Evolutionary conservation across 441 rosid genomes (phyloP), one percentile per base, ranked within the genome.

Genomic region (Gossypium gossypioides): DNA sequence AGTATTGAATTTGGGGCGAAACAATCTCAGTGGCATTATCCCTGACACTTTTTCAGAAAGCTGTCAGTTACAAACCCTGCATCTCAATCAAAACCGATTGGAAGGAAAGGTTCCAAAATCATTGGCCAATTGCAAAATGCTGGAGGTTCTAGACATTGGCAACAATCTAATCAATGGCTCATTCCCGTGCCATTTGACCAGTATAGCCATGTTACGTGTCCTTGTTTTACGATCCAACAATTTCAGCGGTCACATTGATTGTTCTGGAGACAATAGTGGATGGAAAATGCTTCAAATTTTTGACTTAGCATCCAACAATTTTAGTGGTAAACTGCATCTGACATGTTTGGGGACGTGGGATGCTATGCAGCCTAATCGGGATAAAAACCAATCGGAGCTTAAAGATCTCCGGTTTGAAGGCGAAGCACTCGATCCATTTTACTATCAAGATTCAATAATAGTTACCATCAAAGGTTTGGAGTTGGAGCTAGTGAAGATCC

Each of bases 401-500:
- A 21, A 57, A 6, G 81, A 80, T 50, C 72, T 85, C 19, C 82
- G 56, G 1, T 76, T 50, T 66, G 0, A 44, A n/a, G 51, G 6
- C 0, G 0, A 0, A 27, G 5, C 32, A 27, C 59, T 76, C 12
- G 46, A 0, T 1, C 29, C 50, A 0, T 21, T 59, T 0, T 77
- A 74, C 25, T 87, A 88, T 57, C 78, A 78, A 46, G 91, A 90
- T 75, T 27, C 80, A 2, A 1, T 88, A 58, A 83, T 81, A 3
- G 75, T 89, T 0, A 83, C 84, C 73, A 2, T 54, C 80, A 91
- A 86, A 80, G 90, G 92, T 51, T 54, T 61, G 19, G 61, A 78
- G 61, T 9, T 86, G 81, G 77, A 84, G 73, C 67, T 84, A 1
- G 74, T 74, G 52, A 85, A 84, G 59, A 87, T 92, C 56, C 81